Evolutionary conservation across 2,329 filamentous ascomycete genomes (phyloP).

Genomic region (Cladophialophora yegresii): DNA sequence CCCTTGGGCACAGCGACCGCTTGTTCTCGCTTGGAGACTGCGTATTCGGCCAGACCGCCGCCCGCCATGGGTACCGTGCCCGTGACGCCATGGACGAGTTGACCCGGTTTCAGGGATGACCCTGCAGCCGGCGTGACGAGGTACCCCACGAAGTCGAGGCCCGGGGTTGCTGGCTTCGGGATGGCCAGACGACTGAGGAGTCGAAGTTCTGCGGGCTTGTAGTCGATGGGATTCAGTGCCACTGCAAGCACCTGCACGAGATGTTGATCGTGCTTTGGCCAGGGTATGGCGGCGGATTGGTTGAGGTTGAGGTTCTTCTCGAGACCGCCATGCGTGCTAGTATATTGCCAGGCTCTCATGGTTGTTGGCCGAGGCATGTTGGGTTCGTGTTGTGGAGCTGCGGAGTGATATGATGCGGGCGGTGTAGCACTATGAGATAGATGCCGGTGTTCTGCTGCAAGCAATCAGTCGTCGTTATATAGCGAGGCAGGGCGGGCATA

Average conservation of each 20-base stretch:
- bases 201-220: slow-evolving; percentile 60
- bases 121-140: slow-evolving; percentile 43
- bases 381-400: not conserved
- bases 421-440: not conserved
- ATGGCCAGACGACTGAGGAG: slow-evolving; percentile 46
- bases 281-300: slow-evolving; percentile 47
- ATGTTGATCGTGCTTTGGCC: slow-evolving; percentile 42
- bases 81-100: slow-evolving; percentile 50
- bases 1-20: slow-evolving; percentile 48
- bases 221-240: slow-evolving; percentile 64
- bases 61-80: slow-evolving; percentile 39
- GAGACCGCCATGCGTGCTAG: slow-evolving; percentile 48
- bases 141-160: slow-evolving; percentile 54
- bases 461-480: not conserved
- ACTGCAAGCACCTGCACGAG: slow-evolving; percentile 58
- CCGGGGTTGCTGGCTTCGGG: slow-evolving; percentile 51
- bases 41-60: slow-evolving; percentile 51
- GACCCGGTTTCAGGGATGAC: slow-evolving; percentile 43
- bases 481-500: not conserved
- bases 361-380: slow-evolving; percentile 36
- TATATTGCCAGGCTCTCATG: slow-evolving; percentile 64
- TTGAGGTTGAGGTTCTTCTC: slow-evolving; percentile 57
- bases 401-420: no score
- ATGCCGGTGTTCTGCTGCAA: not conserved
- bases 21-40: slow-evolving; percentile 40